A percentile compares a stretch with the other conserved stretches of the same genome.
Evolutionary conservation across 352 stramenopile species (phyloP).

Genomic region (Phytophthora pistaciae): DNA sequence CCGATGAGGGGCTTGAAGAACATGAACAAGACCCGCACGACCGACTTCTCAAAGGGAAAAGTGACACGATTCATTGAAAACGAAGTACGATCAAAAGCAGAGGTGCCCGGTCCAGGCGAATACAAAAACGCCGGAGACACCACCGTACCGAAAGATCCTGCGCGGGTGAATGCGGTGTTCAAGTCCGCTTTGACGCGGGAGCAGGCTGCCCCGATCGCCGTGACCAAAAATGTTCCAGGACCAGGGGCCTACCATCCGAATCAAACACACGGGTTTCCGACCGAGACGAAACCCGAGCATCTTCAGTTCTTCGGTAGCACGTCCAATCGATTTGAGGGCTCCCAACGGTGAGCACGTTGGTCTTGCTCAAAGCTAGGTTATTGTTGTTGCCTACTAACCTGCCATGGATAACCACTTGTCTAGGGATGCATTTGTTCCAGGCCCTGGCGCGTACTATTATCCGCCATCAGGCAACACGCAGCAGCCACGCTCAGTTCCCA

Average conservation of each 20-base stretch:
- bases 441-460: constrained; percentile 70
- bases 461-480: constrained; percentile 44
- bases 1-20: constrained; percentile 72
- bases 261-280: constrained; percentile 49
- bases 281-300: constrained; percentile 66
- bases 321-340: constrained; percentile 63
- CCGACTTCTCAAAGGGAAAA: constrained; percentile 82
- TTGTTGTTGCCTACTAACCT: background rate
- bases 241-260: constrained; percentile 69
- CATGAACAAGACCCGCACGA: constrained; percentile 67
- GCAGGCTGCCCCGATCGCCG: constrained; percentile 37
- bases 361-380: background rate
- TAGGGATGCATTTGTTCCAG: constrained; percentile 50
- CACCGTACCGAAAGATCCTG: constrained; percentile 48
- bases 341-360: constrained; percentile 34
- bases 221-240: constrained; percentile 60
- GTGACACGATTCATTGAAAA: constrained; percentile 70
- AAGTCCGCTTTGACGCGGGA: constrained; percentile 73
- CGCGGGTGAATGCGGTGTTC: constrained; percentile 72
- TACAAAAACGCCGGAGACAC: constrained; percentile 48
- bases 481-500: constrained; percentile 30
- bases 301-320: constrained; percentile 88
- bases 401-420: background rate
- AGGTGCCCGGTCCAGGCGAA: constrained; percentile 67
- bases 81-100: constrained; percentile 63